Conservation (phyloP, 1,139 yeast genomes). For the Saccharomyces pastorianus region DNA sequence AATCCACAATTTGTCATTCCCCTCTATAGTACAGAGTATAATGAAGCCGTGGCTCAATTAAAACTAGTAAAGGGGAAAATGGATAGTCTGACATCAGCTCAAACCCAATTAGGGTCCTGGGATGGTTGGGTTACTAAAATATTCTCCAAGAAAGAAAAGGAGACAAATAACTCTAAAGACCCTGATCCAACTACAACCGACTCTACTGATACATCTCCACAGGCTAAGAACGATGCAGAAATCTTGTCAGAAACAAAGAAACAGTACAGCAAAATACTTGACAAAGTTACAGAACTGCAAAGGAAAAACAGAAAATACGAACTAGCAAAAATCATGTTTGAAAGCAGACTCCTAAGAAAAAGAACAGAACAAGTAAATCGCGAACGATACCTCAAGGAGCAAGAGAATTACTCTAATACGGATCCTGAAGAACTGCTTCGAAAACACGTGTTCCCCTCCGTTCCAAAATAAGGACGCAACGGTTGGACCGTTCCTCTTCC, state of each 20-base stretch:
- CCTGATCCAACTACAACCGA: slow-evolving; percentile 13
- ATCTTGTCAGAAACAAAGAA: slow-evolving; percentile 16
- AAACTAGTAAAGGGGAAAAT: slow-evolving; percentile 38
- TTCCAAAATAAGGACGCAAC: slow-evolving; percentile 33
- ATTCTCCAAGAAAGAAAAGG: slow-evolving; percentile 25
- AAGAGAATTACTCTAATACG: slow-evolving; percentile 28
- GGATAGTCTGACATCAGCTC: slow-evolving; percentile 16
- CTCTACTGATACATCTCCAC: neutral
- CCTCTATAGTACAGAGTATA: slow-evolving; percentile 40
- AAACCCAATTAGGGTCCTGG: slow-evolving; percentile 24
- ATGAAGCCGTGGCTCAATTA: slow-evolving; percentile 37
- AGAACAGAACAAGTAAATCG: slow-evolving; percentile 33
- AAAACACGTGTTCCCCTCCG: slow-evolving; percentile 49
- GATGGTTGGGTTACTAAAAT: slow-evolving; percentile 31
- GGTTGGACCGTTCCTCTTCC: neutral
- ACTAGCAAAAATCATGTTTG: slow-evolving; percentile 47
- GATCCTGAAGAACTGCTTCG: slow-evolving; percentile 36
- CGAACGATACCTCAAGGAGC: slow-evolving; percentile 27
- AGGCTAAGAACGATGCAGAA: neutral
- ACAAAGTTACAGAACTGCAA: slow-evolving; percentile 23
- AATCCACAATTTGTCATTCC: slow-evolving; percentile 51
- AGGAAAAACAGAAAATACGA: slow-evolving; percentile 39
- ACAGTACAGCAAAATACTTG: slow-evolving; percentile 26
- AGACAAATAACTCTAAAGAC: slow-evolving; percentile 16
- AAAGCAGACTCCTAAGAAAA: slow-evolving; percentile 41